Percentiles rank a stretch among this genome's conserved stretches.
These are phyloP conservation scores for Dorcoceras hygrometricum DNA, from an alignment of 257 asterid genomes.

Conservation along the genomic window DNA sequence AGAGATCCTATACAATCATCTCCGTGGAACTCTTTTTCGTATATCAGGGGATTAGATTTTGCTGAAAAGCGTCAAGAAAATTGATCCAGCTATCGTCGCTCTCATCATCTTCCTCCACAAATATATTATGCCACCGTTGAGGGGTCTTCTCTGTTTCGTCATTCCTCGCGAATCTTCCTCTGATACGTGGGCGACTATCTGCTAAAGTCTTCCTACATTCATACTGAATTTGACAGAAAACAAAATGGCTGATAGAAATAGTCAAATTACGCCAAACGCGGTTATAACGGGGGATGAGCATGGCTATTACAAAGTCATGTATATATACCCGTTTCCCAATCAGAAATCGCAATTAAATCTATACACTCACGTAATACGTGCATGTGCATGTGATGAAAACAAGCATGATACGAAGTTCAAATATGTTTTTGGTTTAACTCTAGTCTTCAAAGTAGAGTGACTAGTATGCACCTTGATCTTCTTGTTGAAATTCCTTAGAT, in stretches of 20 bases:
- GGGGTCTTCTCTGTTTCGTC: constrained; percentile 55
- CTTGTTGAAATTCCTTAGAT: constrained; percentile 82
- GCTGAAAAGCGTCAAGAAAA: constrained; percentile 62
- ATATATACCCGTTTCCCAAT: neutral
- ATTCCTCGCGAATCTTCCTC: constrained; percentile 80
- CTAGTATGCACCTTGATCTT: constrained; percentile 61
- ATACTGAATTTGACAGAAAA: constrained; percentile 44
- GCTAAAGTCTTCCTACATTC: constrained; percentile 93
- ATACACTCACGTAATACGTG: neutral
- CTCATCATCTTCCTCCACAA: constrained; percentile 43
- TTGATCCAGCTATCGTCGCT: constrained; percentile 63
- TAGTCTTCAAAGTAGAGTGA: neutral
- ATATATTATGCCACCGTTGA: constrained; percentile 50
- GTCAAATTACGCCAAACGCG: neutral
- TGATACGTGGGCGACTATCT: constrained; percentile 78
- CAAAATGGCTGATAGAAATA: neutral
- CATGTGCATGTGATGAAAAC: neutral
- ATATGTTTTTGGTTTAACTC: neutral
- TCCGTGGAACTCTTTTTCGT: constrained; percentile 30
- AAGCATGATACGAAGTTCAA: neutral
- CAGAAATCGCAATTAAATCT: neutral
- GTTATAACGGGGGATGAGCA: neutral
- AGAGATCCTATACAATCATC: constrained; percentile 44
- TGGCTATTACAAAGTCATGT: neutral
- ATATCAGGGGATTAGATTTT: constrained; percentile 47